These are phyloP conservation scores for Allomyces javanicus DNA, from an alignment of 192 early-diverging fungal genomes.

Conservation along the genomic window DNA sequence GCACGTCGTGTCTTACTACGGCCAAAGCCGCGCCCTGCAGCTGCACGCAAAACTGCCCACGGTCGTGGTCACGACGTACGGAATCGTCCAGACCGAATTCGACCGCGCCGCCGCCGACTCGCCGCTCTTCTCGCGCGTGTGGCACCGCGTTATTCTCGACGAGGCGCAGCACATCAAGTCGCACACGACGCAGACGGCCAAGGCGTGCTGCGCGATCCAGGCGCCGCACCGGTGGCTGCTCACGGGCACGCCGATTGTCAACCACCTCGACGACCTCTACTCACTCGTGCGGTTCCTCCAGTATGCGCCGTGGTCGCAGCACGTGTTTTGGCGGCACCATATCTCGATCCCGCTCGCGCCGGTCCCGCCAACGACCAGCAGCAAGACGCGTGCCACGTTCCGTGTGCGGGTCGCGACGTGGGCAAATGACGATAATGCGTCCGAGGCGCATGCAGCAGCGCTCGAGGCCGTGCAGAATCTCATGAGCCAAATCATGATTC, in stretches of 20 bases:
- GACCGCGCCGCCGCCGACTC: conserved; percentile 9
- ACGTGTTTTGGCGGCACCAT: conserved; percentile 53
- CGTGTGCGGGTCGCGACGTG: conserved; percentile 17
- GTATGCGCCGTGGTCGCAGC: conserved; percentile 43
- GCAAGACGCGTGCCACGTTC: conserved; percentile 14
- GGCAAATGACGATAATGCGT: conserved; percentile 13
- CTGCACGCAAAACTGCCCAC: conserved; percentile 13
- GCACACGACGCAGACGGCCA: conserved; percentile 45
- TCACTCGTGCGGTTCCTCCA: conserved; percentile 66
- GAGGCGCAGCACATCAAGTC: conserved; percentile 89
- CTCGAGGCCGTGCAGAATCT: conserved; percentile 34
- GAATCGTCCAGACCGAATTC: conserved; percentile 36
- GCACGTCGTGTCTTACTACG: conserved; percentile 41
- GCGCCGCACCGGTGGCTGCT: conserved; percentile 67
- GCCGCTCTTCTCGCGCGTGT: conserved; percentile 45
- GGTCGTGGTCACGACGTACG: conserved; percentile 55
- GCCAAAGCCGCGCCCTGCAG: conserved; percentile 13
- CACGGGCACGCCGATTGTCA: conserved; percentile 82
- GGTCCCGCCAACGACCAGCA: conserved; percentile 21
- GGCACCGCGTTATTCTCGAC: conserved; percentile 75
- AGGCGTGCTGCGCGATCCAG: conserved; percentile 45
- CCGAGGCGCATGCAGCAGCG: conserved; percentile 14
- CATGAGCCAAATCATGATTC: conserved; percentile 52
- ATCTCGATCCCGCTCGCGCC: conserved; percentile 50
- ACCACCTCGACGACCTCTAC: conserved; percentile 70